Evolutionary conservation across 2,329 filamentous ascomycete genomes (phyloP), one percentile per base, ranked within the genome.

Genomic region (Talaromyces sp.): DNA sequence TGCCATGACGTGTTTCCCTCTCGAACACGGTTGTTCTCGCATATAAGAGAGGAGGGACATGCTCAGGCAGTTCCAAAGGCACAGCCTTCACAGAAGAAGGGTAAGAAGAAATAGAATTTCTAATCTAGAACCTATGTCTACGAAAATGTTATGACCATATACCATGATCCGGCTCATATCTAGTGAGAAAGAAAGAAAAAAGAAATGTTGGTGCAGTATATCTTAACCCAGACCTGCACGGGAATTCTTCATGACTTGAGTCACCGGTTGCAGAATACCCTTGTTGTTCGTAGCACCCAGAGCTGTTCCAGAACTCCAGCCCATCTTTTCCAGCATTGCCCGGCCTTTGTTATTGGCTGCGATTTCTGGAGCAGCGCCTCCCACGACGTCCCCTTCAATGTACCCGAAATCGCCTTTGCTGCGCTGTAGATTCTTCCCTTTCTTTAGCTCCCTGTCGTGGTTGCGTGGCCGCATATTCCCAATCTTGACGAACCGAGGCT

Each of bases 281-380:
- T 95, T 91, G 74, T 96, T 96, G 65, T 96, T 87, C 1, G 81
- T 72, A 10, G 90, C 86, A 58, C 95, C 95, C 0, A 99, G 82
- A 1, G 90, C 90, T 71, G 89, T 96, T 5, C 95, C 95, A 58
- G 83, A 89, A 64, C 85, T 90, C 93, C 95, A 99, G 3, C 95
- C 95, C 95, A 98, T 98, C 78, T 95, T 98, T 78, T 96, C 92
- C 65, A 99, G 78, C 87, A 99, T 90, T 3, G 87, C 86, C 57
- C 92, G 85, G 10, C 95, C 95, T 67, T 87, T 91, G 73, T 96
- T 98, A 59, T 89, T 90, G 4, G 82, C 80, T 1, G 91, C 90
- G 34, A 99, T 82, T 73, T 96, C 93, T 10, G 92, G 90, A 1
- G 94, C 93, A 55, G 87, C 86, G 1, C 85, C 91, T 55, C 94